Conservation (phyloP, 768 basidiomycete species). For the Trametes cinnabarina region DNA sequence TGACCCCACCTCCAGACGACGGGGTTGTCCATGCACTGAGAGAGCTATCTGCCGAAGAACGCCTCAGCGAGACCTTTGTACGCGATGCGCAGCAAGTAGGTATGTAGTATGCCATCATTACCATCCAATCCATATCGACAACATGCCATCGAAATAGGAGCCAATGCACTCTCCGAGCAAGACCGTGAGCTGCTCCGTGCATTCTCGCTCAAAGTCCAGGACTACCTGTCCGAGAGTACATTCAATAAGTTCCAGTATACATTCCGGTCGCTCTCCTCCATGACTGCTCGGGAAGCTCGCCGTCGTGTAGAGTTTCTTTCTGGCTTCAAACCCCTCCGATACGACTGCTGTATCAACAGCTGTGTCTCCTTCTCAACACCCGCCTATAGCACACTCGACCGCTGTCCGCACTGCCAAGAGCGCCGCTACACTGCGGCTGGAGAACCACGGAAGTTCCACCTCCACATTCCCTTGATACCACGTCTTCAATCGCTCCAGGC, state of each 20-base stretch:
- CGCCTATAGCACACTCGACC: background rate
- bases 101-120: background rate
- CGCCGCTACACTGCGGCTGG: constrained; percentile 10
- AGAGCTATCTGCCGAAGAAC: background rate
- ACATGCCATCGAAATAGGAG: background rate
- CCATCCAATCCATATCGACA: background rate
- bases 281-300: background rate
- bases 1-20: background rate
- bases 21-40: background rate
- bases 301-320: constrained; percentile 13
- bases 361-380: constrained; percentile 22
- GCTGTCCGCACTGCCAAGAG: constrained; percentile 20
- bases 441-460: constrained; percentile 11
- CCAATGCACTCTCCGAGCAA: background rate
- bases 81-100: background rate
- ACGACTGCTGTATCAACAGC: constrained; percentile 25
- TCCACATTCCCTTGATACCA: constrained; percentile 23
- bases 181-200: background rate
- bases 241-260: background rate
- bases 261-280: background rate
- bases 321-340: constrained; percentile 6
- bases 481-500: constrained; percentile 15
- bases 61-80: background rate
- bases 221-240: background rate
- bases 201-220: background rate